Evolutionary conservation across 139 green algal genomes (phyloP).

Genomic region (Micractinium conductrix): DNA sequence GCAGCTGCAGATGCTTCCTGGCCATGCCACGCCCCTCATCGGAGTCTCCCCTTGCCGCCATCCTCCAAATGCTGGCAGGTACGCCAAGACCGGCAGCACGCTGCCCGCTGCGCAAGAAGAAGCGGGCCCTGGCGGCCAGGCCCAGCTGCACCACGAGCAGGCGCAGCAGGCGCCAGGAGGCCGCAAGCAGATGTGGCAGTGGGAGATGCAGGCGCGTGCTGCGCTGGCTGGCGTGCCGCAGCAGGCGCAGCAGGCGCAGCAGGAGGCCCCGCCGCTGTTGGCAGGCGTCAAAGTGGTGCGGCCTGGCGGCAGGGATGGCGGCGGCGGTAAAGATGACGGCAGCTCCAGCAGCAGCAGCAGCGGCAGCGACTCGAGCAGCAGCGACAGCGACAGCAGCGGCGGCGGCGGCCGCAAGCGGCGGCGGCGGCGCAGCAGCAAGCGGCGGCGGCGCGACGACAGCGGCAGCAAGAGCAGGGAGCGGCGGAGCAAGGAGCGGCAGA

Average conservation of each 20-base stretch:
- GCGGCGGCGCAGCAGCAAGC: background rate
- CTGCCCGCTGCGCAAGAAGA: background rate
- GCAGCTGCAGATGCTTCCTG: background rate
- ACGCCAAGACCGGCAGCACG: conserved; percentile 36
- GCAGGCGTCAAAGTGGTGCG: conserved; percentile 15
- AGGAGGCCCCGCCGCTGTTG: background rate
- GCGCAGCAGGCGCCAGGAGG: background rate
- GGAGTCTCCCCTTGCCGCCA: background rate
- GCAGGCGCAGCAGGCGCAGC: background rate
- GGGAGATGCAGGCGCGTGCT: conserved; percentile 6
- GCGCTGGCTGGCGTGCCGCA: conserved; percentile 1
- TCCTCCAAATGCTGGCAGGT: conserved; percentile 30
- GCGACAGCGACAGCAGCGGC: background rate
- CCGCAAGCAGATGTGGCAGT: conserved; percentile 23
- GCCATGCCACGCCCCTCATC: too few species aligned
- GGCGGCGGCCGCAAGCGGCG: background rate
- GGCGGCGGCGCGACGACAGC: background rate
- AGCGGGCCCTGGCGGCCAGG: background rate
- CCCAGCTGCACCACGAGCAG: conserved; percentile 29
- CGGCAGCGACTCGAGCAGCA: background rate
- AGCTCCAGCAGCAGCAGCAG: background rate
- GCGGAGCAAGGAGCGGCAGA: conserved; percentile 9
- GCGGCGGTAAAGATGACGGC: background rate
- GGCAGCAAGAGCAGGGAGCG: conserved; percentile 6
- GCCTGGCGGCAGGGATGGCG: background rate